Evolutionary conservation across 2,329 filamentous ascomycete species (phyloP).

Genomic region (Lachnellula hyalina): DNA sequence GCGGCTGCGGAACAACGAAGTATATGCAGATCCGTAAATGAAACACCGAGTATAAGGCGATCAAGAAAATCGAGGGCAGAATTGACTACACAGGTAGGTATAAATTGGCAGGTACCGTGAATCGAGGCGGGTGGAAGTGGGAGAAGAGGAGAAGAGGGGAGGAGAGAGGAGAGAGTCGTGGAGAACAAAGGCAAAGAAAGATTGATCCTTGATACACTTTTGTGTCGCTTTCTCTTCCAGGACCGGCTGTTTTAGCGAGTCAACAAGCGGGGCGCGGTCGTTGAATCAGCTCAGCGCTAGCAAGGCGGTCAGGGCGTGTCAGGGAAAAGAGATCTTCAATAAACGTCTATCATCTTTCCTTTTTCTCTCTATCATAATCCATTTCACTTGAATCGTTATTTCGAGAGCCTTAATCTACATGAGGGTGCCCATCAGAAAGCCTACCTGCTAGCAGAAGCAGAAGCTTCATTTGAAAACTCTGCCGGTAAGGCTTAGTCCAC

Average conservation of each 20-base stretch:
- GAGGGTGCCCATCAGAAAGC: neutral
- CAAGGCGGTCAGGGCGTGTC: too few species aligned
- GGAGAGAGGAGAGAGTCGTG: neutral
- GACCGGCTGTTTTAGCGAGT: too few species aligned
- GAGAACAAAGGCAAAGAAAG: neutral
- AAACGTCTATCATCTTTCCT: too few species aligned
- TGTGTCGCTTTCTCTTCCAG: too few species aligned
- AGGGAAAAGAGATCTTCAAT: too few species aligned
- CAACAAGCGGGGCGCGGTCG: too few species aligned
- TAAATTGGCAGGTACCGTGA: conserved; percentile 25
- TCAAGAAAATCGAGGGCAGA: conserved; percentile 17
- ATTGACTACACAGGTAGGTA: conserved; percentile 28
- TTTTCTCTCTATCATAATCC: too few species aligned
- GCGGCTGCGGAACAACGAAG: conserved; percentile 7
- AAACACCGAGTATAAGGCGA: conserved; percentile 10
- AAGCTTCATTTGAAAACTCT: neutral
- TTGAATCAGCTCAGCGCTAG: too few species aligned
- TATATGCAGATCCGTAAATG: conserved; percentile 9
- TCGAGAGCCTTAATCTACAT: neutral
- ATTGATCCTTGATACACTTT: neutral
- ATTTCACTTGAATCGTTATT: neutral
- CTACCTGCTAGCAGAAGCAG: neutral
- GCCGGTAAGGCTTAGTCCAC: neutral
- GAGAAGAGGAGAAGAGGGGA: conserved; percentile 10
- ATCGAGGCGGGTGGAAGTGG: conserved; percentile 18